Percentiles rank a stretch among this genome's conserved stretches.
These are phyloP conservation scores for Hippophae rhamnoides DNA, from an alignment of 306 rosid species.

Conservation along the genomic window DNA sequence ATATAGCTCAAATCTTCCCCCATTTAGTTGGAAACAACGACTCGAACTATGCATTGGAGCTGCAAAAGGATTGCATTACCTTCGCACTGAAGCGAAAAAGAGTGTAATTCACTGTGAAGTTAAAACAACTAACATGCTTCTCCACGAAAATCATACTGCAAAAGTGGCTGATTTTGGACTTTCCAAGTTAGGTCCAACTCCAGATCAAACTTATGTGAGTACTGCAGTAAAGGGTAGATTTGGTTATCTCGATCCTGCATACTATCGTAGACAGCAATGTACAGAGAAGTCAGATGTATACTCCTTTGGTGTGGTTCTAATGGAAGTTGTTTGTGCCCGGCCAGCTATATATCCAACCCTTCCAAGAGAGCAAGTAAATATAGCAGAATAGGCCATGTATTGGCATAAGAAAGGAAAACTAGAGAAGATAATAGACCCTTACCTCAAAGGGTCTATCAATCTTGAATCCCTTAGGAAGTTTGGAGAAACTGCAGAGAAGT, in stretches of 20 bases:
- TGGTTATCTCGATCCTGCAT: conserved; percentile 29
- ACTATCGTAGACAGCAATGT: conserved; percentile 30
- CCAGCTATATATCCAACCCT: conserved; percentile 28
- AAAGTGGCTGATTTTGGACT: conserved; percentile 35
- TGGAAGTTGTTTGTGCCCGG: conserved; percentile 29
- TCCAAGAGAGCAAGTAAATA: conserved; percentile 35
- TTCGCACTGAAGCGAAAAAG: conserved; percentile 29
- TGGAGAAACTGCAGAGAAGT: conserved; percentile 33
- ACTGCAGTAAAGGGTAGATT: conserved; percentile 37
- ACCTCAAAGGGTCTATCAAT: conserved; percentile 16
- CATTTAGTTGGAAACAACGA: conserved; percentile 27
- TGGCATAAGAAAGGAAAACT: conserved; percentile 21
- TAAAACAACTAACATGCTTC: conserved; percentile 31
- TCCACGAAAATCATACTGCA: conserved; percentile 25
- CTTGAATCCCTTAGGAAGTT: conserved; percentile 21
- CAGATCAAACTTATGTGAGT: conserved; percentile 33
- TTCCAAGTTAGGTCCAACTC: conserved; percentile 34
- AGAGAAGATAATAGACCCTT: conserved; percentile 27
- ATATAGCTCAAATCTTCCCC: conserved; percentile 21
- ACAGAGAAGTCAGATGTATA: conserved; percentile 35
- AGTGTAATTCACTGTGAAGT: conserved; percentile 29
- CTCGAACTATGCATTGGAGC: conserved; percentile 37
- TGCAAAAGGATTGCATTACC: conserved; percentile 34
- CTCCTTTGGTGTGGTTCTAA: conserved; percentile 27
- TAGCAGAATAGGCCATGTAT: conserved; percentile 33